Conservation (phyloP, 1,284 basidiomycete species). For the Peniophora sp. region DNA sequence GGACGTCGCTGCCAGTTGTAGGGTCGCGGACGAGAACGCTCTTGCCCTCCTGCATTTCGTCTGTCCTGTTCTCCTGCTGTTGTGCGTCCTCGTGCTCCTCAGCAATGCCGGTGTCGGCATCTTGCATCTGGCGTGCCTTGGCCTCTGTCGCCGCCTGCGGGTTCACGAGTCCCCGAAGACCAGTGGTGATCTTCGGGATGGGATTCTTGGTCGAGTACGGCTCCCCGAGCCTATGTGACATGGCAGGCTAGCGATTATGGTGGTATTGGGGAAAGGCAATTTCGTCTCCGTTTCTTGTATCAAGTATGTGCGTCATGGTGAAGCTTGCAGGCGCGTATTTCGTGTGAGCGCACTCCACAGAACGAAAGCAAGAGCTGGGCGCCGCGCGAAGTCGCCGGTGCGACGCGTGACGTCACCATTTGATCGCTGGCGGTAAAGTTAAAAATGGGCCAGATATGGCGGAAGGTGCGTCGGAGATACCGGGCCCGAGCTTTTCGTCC, state of each 20-base stretch:
- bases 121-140: conserved; percentile 21
- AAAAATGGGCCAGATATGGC: too few relatives aligned
- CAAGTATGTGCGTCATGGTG: too few relatives aligned
- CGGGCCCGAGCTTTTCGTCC: too few relatives aligned
- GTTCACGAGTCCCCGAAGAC: conserved; percentile 20
- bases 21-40: conserved; percentile 21
- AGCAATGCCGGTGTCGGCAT: conserved; percentile 12
- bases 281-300: too few relatives aligned
- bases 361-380: too few relatives aligned
- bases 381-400: too few relatives aligned
- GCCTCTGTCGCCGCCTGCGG: conserved; percentile 23
- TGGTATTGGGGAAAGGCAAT: too few relatives aligned
- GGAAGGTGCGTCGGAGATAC: too few relatives aligned
- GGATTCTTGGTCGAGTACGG: conserved; percentile 28
- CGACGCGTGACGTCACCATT: too few relatives aligned
- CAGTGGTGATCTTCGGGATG: conserved; percentile 22
- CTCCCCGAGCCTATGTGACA: conserved; percentile 21
- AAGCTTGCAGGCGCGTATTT: too few relatives aligned
- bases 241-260: conserved; percentile 6
- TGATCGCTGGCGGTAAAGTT: too few relatives aligned
- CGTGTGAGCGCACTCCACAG: too few relatives aligned
- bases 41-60: conserved; percentile 20
- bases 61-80: conserved; percentile 19
- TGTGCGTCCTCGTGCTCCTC: conserved; percentile 12
- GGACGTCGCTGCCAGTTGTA: conserved; percentile 23